These are phyloP conservation scores for Ogataea trehaloabstinens DNA, from an alignment of 805 yeast genomes.

Conservation along the genomic window DNA sequence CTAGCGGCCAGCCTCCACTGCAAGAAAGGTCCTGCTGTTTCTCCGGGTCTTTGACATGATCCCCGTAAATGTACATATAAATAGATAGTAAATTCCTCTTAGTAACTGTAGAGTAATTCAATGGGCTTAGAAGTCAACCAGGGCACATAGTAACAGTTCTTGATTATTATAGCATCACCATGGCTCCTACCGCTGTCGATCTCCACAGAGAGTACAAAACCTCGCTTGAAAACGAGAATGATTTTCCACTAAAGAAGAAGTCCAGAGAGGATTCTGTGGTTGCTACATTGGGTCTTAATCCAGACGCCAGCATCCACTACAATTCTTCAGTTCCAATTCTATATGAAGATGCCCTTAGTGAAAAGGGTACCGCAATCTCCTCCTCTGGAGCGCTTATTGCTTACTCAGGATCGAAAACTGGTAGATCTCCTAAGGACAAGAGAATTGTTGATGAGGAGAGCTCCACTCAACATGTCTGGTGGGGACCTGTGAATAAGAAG, in stretches of 20 bases:
- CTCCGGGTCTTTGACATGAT: not conserved
- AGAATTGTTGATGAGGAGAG: slow-evolving; percentile 94
- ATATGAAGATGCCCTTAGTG: slow-evolving; percentile 91
- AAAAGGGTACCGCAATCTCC: slow-evolving; percentile 86
- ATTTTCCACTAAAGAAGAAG: slow-evolving; percentile 23
- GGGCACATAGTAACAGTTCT: too few species aligned
- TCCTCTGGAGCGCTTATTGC: slow-evolving; percentile 95
- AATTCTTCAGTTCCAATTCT: slow-evolving; percentile 90
- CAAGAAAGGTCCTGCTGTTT: too few species aligned
- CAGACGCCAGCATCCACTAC: slow-evolving; percentile 72
- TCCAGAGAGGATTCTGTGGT: slow-evolving; percentile 31
- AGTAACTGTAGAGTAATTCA: too few species aligned
- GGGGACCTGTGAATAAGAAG: slow-evolving; percentile 99
- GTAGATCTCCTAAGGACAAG: slow-evolving; percentile 97
- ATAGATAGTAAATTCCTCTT: slow-evolving; percentile 1
- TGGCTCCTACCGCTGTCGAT: slow-evolving; percentile 42
- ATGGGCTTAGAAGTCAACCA: too few species aligned
- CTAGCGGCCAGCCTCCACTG: too few species aligned
- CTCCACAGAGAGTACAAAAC: slow-evolving; percentile 31
- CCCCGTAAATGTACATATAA: slow-evolving; percentile 3
- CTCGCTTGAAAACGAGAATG: slow-evolving; percentile 22
- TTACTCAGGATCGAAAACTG: slow-evolving; percentile 92
- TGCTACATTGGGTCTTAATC: slow-evolving; percentile 45
- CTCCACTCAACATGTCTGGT: slow-evolving; percentile 85
- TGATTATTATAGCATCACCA: too few species aligned